Conservation (phyloP, 345 rosid species). For the Streptanthus diversifolius region DNA sequence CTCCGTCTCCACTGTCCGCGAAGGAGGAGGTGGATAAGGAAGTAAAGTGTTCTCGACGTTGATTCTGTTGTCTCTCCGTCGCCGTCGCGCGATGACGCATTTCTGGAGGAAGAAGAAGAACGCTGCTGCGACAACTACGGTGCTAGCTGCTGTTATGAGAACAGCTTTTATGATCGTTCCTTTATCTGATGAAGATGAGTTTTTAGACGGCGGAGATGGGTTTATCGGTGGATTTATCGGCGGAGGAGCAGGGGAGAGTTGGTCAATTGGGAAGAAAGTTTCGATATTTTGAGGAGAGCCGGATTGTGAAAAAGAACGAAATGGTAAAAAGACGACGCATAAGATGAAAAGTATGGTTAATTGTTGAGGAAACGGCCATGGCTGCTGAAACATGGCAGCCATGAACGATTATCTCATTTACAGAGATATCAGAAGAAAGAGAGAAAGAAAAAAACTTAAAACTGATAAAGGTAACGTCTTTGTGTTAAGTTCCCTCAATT, state of each 20-base stretch:
- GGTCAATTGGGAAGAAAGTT: slow-evolving; percentile 43
- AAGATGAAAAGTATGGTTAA: background rate
- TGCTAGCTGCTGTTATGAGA: slow-evolving; percentile 57
- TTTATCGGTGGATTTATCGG: slow-evolving; percentile 19
- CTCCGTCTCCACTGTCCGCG: background rate
- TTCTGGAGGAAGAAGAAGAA: slow-evolving; percentile 51
- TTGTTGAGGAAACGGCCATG: slow-evolving; percentile 33
- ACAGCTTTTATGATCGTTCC: slow-evolving; percentile 49
- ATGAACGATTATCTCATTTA: slow-evolving; percentile 28
- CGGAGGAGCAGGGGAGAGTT: slow-evolving; percentile 30
- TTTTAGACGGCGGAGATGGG: slow-evolving; percentile 24
- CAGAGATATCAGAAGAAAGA: slow-evolving; percentile 14
- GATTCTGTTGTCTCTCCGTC: slow-evolving; percentile 34
- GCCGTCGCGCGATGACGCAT: slow-evolving; percentile 31
- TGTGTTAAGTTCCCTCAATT: background rate
- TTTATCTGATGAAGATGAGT: slow-evolving; percentile 10
- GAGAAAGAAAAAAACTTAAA: background rate
- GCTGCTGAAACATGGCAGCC: slow-evolving; percentile 37
- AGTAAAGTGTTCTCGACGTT: background rate
- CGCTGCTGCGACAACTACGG: slow-evolving; percentile 44
- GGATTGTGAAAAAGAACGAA: slow-evolving; percentile 35
- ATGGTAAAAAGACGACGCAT: slow-evolving; percentile 25
- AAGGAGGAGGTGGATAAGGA: slow-evolving; percentile 23
- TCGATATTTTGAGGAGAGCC: slow-evolving; percentile 58
- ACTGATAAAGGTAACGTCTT: slow-evolving; percentile 1